A percentile compares a stretch with the other conserved stretches of the same genome.
Evolutionary conservation across 805 yeast species (phyloP).

Genomic region (Yamadazyma sp.): DNA sequence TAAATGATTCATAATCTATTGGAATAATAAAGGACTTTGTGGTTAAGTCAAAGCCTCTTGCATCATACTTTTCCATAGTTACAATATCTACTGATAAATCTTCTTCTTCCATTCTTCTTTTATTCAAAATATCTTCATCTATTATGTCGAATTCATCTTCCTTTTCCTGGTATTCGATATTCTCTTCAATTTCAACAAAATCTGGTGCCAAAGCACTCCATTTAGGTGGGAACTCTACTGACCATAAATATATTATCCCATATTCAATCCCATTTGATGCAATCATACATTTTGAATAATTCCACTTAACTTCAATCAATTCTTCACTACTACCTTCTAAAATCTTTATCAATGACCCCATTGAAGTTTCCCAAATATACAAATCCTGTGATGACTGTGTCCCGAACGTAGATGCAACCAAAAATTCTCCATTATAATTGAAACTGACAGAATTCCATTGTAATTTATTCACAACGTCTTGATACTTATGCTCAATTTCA

Average conservation of each 20-base stretch:
- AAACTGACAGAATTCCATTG: conserved; percentile 85
- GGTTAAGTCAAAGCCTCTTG: conserved; percentile 60
- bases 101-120: conserved; percentile 62
- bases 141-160: conserved; percentile 90
- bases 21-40: conserved; percentile 63
- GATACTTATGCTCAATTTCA: conserved; percentile 76
- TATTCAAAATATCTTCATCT: conserved; percentile 62
- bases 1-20: conserved; percentile 17
- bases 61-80: conserved; percentile 63
- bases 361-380: conserved; percentile 87
- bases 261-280: conserved; percentile 84
- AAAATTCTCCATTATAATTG: conserved; percentile 72
- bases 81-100: conserved; percentile 61
- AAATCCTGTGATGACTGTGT: conserved; percentile 73
- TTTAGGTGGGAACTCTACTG: conserved; percentile 76
- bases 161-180: conserved; percentile 78
- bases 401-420: conserved; percentile 87
- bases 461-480: conserved; percentile 81
- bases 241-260: conserved; percentile 82
- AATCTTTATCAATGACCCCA: conserved; percentile 86
- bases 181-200: conserved; percentile 90
- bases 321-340: conserved; percentile 91
- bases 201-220: conserved; percentile 98
- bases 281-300: conserved; percentile 66
- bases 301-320: conserved; percentile 84